These are phyloP conservation scores for Barbarea vulgaris DNA, from an alignment of 345 rosid genomes.

Conservation along the genomic window DNA sequence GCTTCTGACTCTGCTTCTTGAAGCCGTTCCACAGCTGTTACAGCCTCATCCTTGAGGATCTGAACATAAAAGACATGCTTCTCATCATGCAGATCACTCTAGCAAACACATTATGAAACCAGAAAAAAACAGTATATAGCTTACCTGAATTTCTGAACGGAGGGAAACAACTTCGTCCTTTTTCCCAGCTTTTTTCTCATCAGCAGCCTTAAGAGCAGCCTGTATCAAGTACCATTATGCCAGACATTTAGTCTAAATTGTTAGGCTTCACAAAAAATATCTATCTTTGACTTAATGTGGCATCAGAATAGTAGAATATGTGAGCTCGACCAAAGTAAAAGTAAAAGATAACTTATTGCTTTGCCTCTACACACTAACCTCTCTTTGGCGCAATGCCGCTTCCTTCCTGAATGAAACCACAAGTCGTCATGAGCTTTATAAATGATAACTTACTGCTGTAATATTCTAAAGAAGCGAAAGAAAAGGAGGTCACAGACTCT, in stretches of 20 bases:
- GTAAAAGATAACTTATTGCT: neutral
- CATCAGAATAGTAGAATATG: slow-evolving; percentile 9
- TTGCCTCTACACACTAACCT: slow-evolving; percentile 54
- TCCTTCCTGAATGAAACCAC: slow-evolving; percentile 62
- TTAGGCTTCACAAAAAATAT: slow-evolving; percentile 2
- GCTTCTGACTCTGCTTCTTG: slow-evolving; percentile 84
- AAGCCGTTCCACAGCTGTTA: slow-evolving; percentile 58
- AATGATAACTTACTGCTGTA: neutral
- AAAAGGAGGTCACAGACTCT: slow-evolving; percentile 22
- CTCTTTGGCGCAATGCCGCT: slow-evolving; percentile 83
- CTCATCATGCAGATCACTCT: slow-evolving; percentile 15
- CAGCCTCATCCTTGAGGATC: slow-evolving; percentile 74
- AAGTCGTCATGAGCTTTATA: slow-evolving; percentile 5
- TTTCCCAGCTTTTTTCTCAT: slow-evolving; percentile 66
- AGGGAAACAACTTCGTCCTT: slow-evolving; percentile 69
- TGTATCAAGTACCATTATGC: slow-evolving; percentile 35
- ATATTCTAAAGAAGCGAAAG: slow-evolving; percentile 9
- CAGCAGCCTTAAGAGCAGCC: slow-evolving; percentile 89
- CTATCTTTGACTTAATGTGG: slow-evolving; percentile 6
- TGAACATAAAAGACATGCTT: slow-evolving; percentile 37
- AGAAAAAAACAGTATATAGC: slow-evolving; percentile 26
- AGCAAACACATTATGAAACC: slow-evolving; percentile 13
- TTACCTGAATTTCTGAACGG: slow-evolving; percentile 75
- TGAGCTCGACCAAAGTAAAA: neutral
- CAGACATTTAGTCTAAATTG: slow-evolving; percentile 4